Evolutionary conservation across 306 rosid genomes (phyloP), one percentile per base, ranked within the genome.

Genomic region (Mimosa bimucronata): DNA sequence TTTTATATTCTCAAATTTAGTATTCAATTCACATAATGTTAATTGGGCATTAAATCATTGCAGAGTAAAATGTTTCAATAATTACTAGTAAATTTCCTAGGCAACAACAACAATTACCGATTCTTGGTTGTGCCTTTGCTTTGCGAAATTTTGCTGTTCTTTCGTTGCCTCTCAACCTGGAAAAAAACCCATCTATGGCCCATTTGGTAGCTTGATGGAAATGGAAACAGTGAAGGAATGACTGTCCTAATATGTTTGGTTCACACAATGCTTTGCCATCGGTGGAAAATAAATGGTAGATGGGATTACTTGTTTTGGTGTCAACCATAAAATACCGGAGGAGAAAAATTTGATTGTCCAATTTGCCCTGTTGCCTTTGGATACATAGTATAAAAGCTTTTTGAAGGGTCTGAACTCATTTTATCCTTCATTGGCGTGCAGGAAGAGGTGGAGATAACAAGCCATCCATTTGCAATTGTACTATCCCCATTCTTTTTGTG

Each of bases 11-110:
- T 75, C 71, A 31, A 8, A 68, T 29, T 34, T 73, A 42, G 31
- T 73, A 25, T 73, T 72, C 46, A 53, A 42, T 73, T 44, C 76
- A 70, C 31, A 40, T 75, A 37, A 77, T 75, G 45, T 73, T 71
- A 55, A 76, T 41, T 79, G 53, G 71, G 73, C 77, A 30, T 75
- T 21, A 19, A 73, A 72, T 28, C 76, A 55, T 41, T 55, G 18
- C 4, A 1, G 58, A 25, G 29, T 25, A 61, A 44, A 58, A 2
- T 46, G 7, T 28, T 30, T 71, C 44, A 9, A 9, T 48, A 29
- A 30, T 16, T 29, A 6, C 38, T 16, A 62, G 41, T 62, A 62
- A 29, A 29, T 15, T 62, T 62, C 34, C 13, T 29, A 6, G 23
- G 41, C 40, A 13, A 14, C 9, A 50, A 50, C n/a, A 7, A 14